Base-by-base conservation (phyloP, 2,329 filamentous ascomycete genomes). In the Atkinsonella texensis region DNA sequence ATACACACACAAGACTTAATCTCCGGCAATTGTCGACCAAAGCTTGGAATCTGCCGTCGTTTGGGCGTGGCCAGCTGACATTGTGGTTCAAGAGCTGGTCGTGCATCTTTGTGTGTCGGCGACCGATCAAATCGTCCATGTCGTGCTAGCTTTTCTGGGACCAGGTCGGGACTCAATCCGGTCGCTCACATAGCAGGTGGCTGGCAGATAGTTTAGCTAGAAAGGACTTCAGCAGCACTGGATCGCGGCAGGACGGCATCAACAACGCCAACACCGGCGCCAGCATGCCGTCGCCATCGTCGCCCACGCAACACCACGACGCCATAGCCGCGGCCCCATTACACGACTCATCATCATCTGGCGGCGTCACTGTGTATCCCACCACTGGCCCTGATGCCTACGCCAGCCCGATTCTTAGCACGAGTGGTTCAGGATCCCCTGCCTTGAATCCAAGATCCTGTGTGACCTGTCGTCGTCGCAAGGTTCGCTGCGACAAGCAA, bases 401-500 rank as follows among this genome's bases (percentile, higher is more conserved):
- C 54, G 64, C 65, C 33, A 57, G 60, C 45, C 67, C 68, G 52
- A 67, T 69, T 50, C 51, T 62, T 52, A 58, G 65, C 31, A 56
- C 65, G n/a, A 65, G 57, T 39, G 61, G 65, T 54, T 63, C 62
- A 41, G 54, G 61, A 46, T 50, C 58, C 20, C 65, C 68, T 7
- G 65, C 65, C 39, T 53, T 74, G 46, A 75, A 75, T 55, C 73
- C 73, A 32, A 67, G 73, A 54, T 75, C 72, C 55, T 75, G 73
- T 57, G 72, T 76, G 17, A 75, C 72, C 40, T 76, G 73, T 55
- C 68, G 73, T 11, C 70, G 73, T 44, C 71, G 82, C 55, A 85
- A 87, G 65, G 85, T 89, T 51, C 84, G 84, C 60, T 89, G 85
- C 73, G 84, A 89, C 70, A 89, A 89, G 70, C 75, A 79, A 60